A percentile compares a stretch with the other conserved stretches of the same genome.
Evolutionary conservation across 768 basidiomycete genomes (phyloP).

Genomic region (Mycena galericulata): DNA sequence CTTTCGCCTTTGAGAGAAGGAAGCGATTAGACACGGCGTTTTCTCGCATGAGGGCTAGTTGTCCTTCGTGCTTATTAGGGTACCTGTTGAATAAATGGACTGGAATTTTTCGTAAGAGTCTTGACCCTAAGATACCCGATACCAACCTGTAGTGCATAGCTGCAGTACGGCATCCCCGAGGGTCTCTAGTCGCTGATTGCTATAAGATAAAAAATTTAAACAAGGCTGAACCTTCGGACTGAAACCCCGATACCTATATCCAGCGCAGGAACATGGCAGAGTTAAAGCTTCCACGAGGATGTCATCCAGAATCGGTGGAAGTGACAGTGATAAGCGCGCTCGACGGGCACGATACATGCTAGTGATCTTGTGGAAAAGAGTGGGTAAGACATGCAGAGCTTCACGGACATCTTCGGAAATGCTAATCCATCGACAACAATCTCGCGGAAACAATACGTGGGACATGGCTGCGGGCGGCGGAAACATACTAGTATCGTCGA

Average conservation of each 20-base stretch:
- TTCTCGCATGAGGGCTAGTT: constrained; percentile 74
- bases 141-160: constrained; percentile 64
- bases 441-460: constrained; percentile 52
- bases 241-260: constrained; percentile 57
- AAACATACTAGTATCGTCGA: background rate
- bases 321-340: constrained; percentile 63
- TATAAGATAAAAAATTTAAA: background rate
- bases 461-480: constrained; percentile 11
- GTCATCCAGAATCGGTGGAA: constrained; percentile 70
- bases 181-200: constrained; percentile 88
- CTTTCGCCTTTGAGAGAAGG: constrained; percentile 74
- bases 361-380: constrained; percentile 74
- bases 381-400: constrained; percentile 71
- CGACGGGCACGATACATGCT: constrained; percentile 70
- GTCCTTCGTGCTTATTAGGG: constrained; percentile 86
- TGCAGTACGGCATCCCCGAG: constrained; percentile 89
- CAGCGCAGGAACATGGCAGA: constrained; percentile 70
- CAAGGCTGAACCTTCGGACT: background rate
- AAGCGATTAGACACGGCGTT: constrained; percentile 77
- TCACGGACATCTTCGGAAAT: constrained; percentile 63
- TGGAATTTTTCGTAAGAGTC: no score
- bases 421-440: constrained; percentile 65
- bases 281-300: constrained; percentile 82
- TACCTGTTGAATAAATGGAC: constrained; percentile 83
- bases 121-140: no score